Evolutionary conservation across 805 yeast genomes (phyloP).

Genomic region (Hemisphaericaspora nanyangensis): DNA sequence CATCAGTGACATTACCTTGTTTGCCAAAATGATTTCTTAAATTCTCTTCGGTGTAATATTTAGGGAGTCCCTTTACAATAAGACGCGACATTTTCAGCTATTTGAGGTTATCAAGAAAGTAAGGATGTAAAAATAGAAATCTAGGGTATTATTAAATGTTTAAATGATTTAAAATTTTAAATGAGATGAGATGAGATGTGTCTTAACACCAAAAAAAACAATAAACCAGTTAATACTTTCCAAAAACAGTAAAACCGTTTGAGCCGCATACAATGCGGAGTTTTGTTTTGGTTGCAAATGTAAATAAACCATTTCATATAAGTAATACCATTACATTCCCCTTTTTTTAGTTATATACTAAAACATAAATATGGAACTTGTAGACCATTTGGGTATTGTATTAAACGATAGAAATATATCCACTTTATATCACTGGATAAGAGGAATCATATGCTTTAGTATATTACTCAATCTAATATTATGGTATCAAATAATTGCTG

Average conservation of each 20-base stretch:
- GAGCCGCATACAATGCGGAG: too few relatives aligned
- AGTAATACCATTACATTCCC: too few relatives aligned
- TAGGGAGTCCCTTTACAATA: slow-evolving; percentile 87
- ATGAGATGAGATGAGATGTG: slow-evolving; percentile 1
- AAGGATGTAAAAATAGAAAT: too few relatives aligned
- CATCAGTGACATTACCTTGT: slow-evolving; percentile 77
- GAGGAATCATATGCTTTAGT: slow-evolving; percentile 6
- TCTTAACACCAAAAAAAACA: not conserved
- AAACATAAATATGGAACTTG: slow-evolving; percentile 7
- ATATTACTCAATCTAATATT: slow-evolving; percentile 2
- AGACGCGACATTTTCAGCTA: slow-evolving; percentile 65
- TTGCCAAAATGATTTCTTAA: slow-evolving; percentile 60
- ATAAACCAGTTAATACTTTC: not conserved
- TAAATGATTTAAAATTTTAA: slow-evolving; percentile 3
- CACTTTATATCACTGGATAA: slow-evolving; percentile 2
- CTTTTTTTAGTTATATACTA: too few relatives aligned
- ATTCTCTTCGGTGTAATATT: slow-evolving; percentile 69
- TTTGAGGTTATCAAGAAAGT: too few relatives aligned
- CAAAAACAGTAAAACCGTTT: too few relatives aligned
- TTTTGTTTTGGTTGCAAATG: too few relatives aligned
- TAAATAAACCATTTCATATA: too few relatives aligned
- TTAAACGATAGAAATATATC: not conserved
- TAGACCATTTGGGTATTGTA: slow-evolving; percentile 8
- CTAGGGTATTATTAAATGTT: too few relatives aligned
- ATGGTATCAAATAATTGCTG: slow-evolving; percentile 5